Evolutionary conservation across 2,329 filamentous ascomycete genomes (phyloP).

Genomic region (Endothia cerciana): DNA sequence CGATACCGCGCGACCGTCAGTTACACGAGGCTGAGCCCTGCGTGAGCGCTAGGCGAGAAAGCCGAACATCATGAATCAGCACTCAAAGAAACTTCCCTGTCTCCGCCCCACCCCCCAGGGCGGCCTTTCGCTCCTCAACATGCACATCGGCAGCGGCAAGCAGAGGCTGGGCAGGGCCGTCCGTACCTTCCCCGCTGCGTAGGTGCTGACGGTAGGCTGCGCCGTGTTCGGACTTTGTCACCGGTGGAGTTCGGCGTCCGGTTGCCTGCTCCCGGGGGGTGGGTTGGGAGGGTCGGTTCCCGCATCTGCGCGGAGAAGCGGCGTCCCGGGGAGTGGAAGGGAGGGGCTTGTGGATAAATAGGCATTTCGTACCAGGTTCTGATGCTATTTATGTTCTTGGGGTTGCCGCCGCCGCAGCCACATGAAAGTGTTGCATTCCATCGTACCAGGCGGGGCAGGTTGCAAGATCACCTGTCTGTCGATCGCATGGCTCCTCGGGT

Average conservation of each 20-base stretch:
- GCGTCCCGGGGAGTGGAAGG: not conserved
- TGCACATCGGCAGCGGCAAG: not conserved
- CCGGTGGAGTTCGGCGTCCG: not conserved
- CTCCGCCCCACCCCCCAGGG: not conserved
- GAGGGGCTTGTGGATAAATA: not conserved
- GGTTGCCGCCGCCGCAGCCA: not conserved
- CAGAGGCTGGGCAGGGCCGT: not conserved
- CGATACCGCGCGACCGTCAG: not conserved
- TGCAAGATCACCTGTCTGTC: not conserved
- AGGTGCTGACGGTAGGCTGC: not conserved
- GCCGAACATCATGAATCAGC: not conserved
- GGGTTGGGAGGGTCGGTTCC: too few species aligned
- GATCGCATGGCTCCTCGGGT: not conserved
- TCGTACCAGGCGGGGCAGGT: not conserved
- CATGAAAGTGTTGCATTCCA: not conserved
- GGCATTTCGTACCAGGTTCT: not conserved
- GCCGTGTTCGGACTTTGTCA: not conserved
- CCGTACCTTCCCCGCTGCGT: not conserved
- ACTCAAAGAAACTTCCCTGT: not conserved
- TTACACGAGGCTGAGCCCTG: not conserved
- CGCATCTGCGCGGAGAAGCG: not conserved
- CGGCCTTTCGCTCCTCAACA: not conserved
- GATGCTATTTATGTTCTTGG: conserved; percentile 7
- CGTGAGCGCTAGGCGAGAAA: conserved; percentile 1
- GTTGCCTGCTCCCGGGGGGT: too few species aligned